Conservation (phyloP, 139 green algal species). For the Deuterostichococcus epilithicus region DNA sequence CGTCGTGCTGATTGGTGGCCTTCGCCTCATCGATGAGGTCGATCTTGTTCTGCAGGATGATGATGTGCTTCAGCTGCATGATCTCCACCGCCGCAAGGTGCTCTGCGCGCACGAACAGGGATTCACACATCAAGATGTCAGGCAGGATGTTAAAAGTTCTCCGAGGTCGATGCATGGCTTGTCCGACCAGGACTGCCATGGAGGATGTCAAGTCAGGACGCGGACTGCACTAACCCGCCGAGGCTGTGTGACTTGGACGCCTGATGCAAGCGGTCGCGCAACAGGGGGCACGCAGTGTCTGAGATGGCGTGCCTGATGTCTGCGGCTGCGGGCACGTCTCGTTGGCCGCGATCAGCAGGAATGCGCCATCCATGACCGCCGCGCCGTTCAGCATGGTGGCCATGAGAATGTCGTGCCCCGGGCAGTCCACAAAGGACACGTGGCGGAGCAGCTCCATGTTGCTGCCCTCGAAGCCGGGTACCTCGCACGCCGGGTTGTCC, state of each 20-base stretch:
- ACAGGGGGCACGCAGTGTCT: too few species aligned
- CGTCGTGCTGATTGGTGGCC: slow-evolving; percentile 90
- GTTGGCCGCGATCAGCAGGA: slow-evolving; percentile 98
- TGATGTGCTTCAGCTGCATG: slow-evolving; percentile 93
- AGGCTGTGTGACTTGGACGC: too few species aligned
- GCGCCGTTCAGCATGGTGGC: slow-evolving; percentile 99
- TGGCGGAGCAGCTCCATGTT: slow-evolving; percentile 93
- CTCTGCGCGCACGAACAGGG: slow-evolving; percentile 70
- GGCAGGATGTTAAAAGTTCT: too few species aligned
- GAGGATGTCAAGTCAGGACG: too few species aligned
- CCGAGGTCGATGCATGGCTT: too few species aligned
- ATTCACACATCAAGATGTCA: too few species aligned
- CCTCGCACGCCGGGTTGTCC: slow-evolving; percentile 74
- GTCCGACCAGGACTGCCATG: too few species aligned
- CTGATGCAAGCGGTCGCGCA: too few species aligned
- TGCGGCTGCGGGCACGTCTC: slow-evolving; percentile 98
- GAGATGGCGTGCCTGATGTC: slow-evolving; percentile 47
- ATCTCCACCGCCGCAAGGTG: slow-evolving; percentile 98
- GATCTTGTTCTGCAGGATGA: slow-evolving; percentile 89
- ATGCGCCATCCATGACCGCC: slow-evolving; percentile 98
- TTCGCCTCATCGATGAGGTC: slow-evolving; percentile 88
- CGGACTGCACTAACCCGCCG: too few species aligned
- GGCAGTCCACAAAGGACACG: slow-evolving; percentile 99
- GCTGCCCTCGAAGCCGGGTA: slow-evolving; percentile 67
- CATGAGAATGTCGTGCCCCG: slow-evolving; percentile 99